Percentiles rank a stretch among this genome's conserved stretches.
These are phyloP conservation scores for Porcisia hertigi DNA, from an alignment of 208 protist genomes.

Conservation along the genomic window DNA sequence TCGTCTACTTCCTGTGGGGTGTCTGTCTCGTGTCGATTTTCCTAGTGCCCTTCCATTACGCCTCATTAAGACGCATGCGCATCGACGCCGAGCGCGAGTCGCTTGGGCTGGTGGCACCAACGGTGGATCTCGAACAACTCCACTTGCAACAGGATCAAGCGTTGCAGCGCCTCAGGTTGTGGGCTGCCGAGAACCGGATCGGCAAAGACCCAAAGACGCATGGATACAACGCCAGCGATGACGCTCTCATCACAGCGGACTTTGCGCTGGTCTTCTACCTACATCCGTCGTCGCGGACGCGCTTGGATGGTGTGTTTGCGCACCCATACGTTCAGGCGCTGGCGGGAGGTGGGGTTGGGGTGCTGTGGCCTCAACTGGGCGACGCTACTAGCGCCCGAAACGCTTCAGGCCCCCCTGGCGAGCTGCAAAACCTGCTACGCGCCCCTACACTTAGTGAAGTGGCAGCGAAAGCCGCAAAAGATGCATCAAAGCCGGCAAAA, in stretches of 20 bases:
- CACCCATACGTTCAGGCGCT: conserved; percentile 20
- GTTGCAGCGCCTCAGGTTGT: conserved; percentile 9
- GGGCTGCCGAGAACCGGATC: not conserved
- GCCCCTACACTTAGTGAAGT: conserved; percentile 17
- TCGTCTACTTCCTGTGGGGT: conserved; percentile 44
- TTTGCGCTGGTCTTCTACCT: conserved; percentile 20
- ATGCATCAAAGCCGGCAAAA: not conserved
- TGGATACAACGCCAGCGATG: not conserved
- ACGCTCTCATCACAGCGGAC: conserved; percentile 3
- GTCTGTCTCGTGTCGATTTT: conserved; percentile 44
- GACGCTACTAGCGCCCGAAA: not conserved
- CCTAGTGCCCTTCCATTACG: conserved; percentile 46
- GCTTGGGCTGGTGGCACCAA: conserved; percentile 17
- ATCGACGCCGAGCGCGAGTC: conserved; percentile 18
- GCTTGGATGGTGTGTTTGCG: conserved; percentile 18
- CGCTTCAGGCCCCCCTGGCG: not conserved
- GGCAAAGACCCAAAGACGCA: not conserved
- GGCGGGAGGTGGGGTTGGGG: conserved; percentile 16
- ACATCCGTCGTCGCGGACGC: conserved; percentile 15
- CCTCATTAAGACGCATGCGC: conserved; percentile 30
- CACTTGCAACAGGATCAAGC: conserved; percentile 4
- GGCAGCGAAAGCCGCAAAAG: not conserved
- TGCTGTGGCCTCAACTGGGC: conserved; percentile 15
- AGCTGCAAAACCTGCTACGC: not conserved
- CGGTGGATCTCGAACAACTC: conserved; percentile 8